A percentile compares a stretch with the other conserved stretches of the same genome.
Evolutionary conservation across 192 early-diverging fungal species (phyloP).

Genomic region (Rhizophlyctis rosea): DNA sequence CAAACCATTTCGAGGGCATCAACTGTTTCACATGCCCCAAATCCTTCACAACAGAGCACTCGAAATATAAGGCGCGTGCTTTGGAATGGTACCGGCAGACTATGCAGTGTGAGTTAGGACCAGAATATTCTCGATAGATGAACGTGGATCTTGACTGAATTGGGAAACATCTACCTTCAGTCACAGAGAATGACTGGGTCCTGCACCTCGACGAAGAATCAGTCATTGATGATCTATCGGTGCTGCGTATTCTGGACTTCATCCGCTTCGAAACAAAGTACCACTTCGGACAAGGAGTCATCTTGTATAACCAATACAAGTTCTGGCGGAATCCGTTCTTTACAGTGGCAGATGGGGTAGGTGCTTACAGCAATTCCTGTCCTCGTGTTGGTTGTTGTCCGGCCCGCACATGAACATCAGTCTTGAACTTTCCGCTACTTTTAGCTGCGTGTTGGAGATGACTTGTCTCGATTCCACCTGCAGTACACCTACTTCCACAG

Average conservation of each 20-base stretch:
- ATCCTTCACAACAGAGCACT: conserved; percentile 31
- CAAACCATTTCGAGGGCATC: conserved; percentile 52
- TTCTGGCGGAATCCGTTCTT: conserved; percentile 59
- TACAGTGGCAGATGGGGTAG: conserved; percentile 56
- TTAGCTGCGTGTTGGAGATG: conserved; percentile 55
- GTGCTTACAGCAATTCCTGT: too few species aligned
- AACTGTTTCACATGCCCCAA: conserved; percentile 61
- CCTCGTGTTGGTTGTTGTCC: too few species aligned
- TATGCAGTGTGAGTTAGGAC: too few species aligned
- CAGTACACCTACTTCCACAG: conserved; percentile 58
- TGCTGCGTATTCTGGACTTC: conserved; percentile 43
- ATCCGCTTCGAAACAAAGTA: conserved; percentile 48
- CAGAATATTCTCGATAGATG: too few species aligned
- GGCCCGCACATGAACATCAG: too few species aligned
- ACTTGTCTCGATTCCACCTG: conserved; percentile 53
- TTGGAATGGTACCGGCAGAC: conserved; percentile 61
- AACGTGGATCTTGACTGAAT: too few species aligned
- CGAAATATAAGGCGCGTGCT: conserved; percentile 58
- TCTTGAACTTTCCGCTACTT: too few species aligned
- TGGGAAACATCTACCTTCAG: too few species aligned
- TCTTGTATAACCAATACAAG: conserved; percentile 58
- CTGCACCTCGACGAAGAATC: conserved; percentile 58
- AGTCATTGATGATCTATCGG: conserved; percentile 52
- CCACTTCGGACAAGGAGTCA: conserved; percentile 51
- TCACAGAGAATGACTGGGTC: conserved; percentile 57